Evolutionary conservation across 2,329 filamentous ascomycete species (phyloP).

Genomic region (Cytospora leucostoma): DNA sequence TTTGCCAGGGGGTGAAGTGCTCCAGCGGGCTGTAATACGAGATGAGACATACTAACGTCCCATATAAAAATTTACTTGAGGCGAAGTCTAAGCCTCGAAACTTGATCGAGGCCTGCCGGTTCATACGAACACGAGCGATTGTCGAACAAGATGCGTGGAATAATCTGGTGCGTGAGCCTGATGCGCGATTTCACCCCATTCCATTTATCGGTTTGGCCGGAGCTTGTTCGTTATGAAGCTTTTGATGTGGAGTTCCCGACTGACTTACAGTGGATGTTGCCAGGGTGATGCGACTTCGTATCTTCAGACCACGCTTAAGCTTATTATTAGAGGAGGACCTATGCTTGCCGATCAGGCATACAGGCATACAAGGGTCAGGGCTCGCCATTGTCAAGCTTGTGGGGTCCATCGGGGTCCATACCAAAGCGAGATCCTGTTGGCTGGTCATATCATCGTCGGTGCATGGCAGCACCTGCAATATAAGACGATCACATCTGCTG

Average conservation of each 20-base stretch:
- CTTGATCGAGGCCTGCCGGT: neutral
- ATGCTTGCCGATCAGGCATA: no score
- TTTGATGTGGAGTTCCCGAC: no score
- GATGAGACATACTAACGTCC: neutral
- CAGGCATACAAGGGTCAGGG: no score
- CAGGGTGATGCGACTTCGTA: no score
- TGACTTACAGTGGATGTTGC: no score
- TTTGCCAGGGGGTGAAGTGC: neutral
- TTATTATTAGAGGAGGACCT: no score
- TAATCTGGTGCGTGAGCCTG: no score
- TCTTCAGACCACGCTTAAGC: no score
- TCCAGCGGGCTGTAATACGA: neutral
- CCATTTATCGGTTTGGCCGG: no score
- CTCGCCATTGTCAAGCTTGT: no score
- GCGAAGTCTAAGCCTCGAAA: neutral
- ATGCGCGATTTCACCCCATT: no score
- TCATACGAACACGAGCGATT: neutral
- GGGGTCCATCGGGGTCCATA: neutral
- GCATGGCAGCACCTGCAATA: neutral
- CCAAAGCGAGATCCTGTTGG: neutral
- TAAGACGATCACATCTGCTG: neutral
- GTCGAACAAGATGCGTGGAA: neutral
- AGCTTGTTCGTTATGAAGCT: no score
- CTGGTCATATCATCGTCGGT: neutral
- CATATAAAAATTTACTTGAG: neutral